These are phyloP conservation scores for Gastrodia elata DNA, from an alignment of 106 monocot species.

Conservation along the genomic window DNA sequence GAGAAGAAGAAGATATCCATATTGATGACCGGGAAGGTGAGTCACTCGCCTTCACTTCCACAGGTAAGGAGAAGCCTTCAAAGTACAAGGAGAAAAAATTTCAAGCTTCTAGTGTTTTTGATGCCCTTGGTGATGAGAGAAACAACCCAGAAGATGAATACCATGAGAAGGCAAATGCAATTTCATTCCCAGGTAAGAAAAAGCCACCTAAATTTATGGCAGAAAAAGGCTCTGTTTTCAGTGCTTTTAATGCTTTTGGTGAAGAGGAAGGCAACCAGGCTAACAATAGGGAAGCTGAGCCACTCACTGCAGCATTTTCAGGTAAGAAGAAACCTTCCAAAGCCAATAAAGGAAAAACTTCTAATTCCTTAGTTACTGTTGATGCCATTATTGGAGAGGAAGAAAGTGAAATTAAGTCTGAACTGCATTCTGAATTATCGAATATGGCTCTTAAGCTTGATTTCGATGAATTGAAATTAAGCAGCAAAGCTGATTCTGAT, in stretches of 20 bases:
- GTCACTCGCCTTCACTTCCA: neutral
- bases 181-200: slow-evolving; percentile 7
- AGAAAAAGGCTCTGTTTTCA: neutral
- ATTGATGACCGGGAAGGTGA: neutral
- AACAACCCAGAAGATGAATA: slow-evolving; percentile 32
- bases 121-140: neutral
- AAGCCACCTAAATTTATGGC: neutral
- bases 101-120: neutral
- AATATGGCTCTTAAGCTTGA: slow-evolving; percentile 1
- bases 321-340: slow-evolving; percentile 6
- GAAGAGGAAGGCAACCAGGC: neutral
- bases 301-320: neutral
- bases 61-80: neutral
- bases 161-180: slow-evolving; percentile 31
- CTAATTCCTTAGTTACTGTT: neutral
- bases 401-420: neutral
- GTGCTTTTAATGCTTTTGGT: neutral
- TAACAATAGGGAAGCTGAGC: neutral
- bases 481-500: slow-evolving; percentile 2
- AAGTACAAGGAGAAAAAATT: neutral
- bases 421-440: neutral
- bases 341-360: neutral
- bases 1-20: neutral
- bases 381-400: slow-evolving; percentile 10
- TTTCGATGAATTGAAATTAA: slow-evolving; percentile 7